These are phyloP conservation scores for Pezicula carpinea DNA, from an alignment of 2,329 filamentous ascomycete species.

Conservation along the genomic window DNA sequence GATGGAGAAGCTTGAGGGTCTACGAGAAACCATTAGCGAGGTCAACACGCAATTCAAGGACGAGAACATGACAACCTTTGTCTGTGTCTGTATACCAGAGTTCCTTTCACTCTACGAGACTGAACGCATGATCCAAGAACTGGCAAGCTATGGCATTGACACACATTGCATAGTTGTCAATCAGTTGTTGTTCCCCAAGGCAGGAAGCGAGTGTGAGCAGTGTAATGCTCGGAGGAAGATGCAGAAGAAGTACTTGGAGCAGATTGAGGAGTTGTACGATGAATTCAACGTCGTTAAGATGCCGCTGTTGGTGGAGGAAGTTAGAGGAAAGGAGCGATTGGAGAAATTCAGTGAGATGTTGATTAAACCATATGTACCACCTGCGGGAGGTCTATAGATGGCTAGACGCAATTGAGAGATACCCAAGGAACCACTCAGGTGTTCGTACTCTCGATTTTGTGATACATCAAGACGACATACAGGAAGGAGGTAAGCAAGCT, in stretches of 20 bases:
- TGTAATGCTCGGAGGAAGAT: constrained; percentile 93
- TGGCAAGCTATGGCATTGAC: constrained; percentile 89
- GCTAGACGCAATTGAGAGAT: constrained; percentile 2
- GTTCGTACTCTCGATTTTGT: neutral
- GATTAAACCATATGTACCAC: constrained; percentile 69
- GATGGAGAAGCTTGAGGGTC: constrained; percentile 87
- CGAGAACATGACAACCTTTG: constrained; percentile 89
- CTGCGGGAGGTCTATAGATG: constrained; percentile 34
- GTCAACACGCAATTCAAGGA: constrained; percentile 99
- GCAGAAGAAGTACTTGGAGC: constrained; percentile 98
- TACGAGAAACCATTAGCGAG: constrained; percentile 89
- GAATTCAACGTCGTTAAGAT: constrained; percentile 99
- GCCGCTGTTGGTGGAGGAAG: constrained; percentile 92
- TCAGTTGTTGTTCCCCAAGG: constrained; percentile 88
- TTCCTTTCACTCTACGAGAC: constrained; percentile 97
- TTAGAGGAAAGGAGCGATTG: constrained; percentile 88
- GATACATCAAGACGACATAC: no score
- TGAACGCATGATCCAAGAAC: constrained; percentile 98
- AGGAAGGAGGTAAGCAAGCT: no score
- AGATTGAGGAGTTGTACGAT: constrained; percentile 97
- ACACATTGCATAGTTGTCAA: constrained; percentile 98
- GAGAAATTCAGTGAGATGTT: constrained; percentile 88
- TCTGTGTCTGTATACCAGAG: constrained; percentile 97
- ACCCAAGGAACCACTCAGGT: constrained; percentile 2
- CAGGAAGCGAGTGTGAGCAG: constrained; percentile 83